Base-by-base conservation (phyloP, 2,329 filamentous ascomycete genomes). In the Ambrosiella beaveri region DNA sequence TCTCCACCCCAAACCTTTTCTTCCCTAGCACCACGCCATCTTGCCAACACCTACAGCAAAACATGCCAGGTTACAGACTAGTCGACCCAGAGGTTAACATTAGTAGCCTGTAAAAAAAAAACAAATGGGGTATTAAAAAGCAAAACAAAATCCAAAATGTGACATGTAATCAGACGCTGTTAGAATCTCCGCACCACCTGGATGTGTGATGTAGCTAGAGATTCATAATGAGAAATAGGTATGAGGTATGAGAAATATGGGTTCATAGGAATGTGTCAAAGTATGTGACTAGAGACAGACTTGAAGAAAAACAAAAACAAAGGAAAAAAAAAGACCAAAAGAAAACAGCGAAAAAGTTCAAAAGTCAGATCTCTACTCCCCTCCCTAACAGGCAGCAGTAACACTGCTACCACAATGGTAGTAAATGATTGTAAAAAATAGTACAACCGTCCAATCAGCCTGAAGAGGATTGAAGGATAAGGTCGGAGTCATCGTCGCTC, bases 401-500 rank as follows among this genome's bases (percentile, higher is more conserved):
- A 51, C 27, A 51, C 5, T 12, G 3, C 8, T 15, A 19, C 7
- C 47, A 3, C 7, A 19, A 35, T 27, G 15, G 12, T 35, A 19
- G 35, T 51, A 51, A 44, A 55, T 55, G 37, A 55, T 55, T 55
- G 53, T 55, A 56, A 38, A 51, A n/a, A 57, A 62, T 13, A 53
- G 38, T 49, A 53, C 57, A 54, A 56, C 53, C 53, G 38, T 55
- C 51, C 50, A 60, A 50, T 60, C 56, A 61, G 45, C 40, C 55
- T 53, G 39, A 47, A 44, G 27, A 17, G 50, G 38, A 57, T 41
- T 60, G 55, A 55, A 59, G 54, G 54, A 57, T 60, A 54, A 55
- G 54, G 45, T 60, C 59, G 56, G 59, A 57, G 51, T 57, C 59
- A 51, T 57, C 59, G 44, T 57, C 50, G 55, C 51, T 60, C 51